Percentiles rank a stretch among this genome's conserved stretches.
phyloP scores from a whole-genome alignment of 139 green algal genomes.

The Coelastrella sp. region DNA sequence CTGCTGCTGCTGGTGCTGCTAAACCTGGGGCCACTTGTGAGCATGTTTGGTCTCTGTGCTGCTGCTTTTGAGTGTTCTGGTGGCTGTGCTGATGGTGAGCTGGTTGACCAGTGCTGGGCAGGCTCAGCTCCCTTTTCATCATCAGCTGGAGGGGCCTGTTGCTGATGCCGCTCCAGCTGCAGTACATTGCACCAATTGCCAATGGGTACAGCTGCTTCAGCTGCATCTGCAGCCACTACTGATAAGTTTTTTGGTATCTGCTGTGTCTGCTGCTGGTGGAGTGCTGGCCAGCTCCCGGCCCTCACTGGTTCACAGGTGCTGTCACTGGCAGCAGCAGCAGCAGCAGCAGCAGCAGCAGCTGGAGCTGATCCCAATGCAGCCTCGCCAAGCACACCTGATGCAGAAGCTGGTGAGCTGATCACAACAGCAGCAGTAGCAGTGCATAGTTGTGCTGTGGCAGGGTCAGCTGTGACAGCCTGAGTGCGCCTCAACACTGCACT shows the following conservation, averaged over 20 bases:
- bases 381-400: no score
- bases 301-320: neutral
- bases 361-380: neutral
- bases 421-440: neutral
- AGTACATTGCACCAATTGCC: neutral
- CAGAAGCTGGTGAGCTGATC: neutral
- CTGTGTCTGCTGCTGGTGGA: neutral
- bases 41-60: no score
- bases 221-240: neutral
- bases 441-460: neutral
- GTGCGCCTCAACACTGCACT: neutral
- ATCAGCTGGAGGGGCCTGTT: neutral
- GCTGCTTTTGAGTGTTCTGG: no score
- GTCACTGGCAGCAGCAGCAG: neutral
- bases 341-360: neutral
- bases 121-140: neutral
- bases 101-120: no score
- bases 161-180: neutral
- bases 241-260: neutral
- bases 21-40: neutral
- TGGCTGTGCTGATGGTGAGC: no score
- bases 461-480: neutral
- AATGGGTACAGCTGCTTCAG: neutral
- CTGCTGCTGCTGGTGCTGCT: conserved; percentile 34
- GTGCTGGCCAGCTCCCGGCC: neutral